phyloP scores from a whole-genome alignment of 2,329 filamentous ascomycete genomes.

The Claviceps sp. region DNA sequence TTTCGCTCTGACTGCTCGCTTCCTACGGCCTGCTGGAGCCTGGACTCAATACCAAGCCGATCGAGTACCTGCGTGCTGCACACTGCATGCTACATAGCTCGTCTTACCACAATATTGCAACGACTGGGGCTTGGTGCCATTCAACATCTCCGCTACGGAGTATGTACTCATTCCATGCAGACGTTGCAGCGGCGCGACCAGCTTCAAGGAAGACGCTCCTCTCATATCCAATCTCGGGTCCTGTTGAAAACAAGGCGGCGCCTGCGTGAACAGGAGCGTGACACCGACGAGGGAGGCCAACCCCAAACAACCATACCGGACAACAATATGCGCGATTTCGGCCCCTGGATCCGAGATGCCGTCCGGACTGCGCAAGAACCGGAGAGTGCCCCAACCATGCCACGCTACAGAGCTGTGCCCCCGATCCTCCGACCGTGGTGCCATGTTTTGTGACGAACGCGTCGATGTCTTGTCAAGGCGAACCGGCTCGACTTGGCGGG shows the following conservation, averaged over 20 bases:
- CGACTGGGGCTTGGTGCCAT: constrained; percentile 1
- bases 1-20: background rate
- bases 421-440: background rate
- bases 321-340: background rate
- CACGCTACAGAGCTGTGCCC: background rate
- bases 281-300: background rate
- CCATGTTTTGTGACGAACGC: background rate
- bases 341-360: background rate
- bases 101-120: background rate
- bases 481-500: background rate
- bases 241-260: background rate
- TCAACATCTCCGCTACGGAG: constrained; percentile 1
- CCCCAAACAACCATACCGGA: background rate
- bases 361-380: background rate
- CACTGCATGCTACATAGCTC: background rate
- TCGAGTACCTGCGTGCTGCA: background rate
- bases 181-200: constrained; percentile 1
- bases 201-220: background rate
- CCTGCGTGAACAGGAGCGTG: background rate
- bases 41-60: background rate
- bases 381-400: background rate
- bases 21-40: background rate
- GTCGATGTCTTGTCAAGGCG: background rate
- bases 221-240: background rate
- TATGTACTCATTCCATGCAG: constrained; percentile 2